phyloP scores from a whole-genome alignment of 257 asterid species.

The Scutellaria minor region DNA sequence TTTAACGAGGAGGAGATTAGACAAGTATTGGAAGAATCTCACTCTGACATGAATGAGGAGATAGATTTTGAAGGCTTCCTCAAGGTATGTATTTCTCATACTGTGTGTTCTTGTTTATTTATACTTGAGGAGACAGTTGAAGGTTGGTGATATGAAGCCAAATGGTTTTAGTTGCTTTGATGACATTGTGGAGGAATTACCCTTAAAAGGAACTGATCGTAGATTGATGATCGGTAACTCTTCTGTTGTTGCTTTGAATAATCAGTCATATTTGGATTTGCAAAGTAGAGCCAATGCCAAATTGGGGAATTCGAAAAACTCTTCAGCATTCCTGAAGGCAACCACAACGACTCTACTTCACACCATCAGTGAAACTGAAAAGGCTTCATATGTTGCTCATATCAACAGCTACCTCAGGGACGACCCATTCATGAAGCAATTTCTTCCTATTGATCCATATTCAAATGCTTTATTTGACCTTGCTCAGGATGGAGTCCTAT shows the following conservation, averaged over 20 bases:
- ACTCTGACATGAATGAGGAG: constrained; percentile 60
- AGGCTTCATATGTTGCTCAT: constrained; percentile 90
- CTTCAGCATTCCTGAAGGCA: constrained; percentile 85
- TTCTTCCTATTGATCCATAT: constrained; percentile 84
- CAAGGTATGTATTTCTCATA: constrained; percentile 54
- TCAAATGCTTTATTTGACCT: constrained; percentile 80
- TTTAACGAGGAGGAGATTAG: constrained; percentile 74
- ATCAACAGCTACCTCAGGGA: constrained; percentile 95
- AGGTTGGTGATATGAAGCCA: constrained; percentile 18
- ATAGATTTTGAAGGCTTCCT: constrained; percentile 94
- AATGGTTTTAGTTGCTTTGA: constrained; percentile 24
- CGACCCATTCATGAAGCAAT: constrained; percentile 88
- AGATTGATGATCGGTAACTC: constrained; percentile 33
- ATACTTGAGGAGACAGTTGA: not conserved
- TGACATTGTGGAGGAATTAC: constrained; percentile 7
- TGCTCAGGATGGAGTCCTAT: constrained; percentile 88
- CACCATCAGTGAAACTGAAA: constrained; percentile 82
- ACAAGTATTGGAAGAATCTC: constrained; percentile 54
- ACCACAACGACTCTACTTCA: constrained; percentile 91
- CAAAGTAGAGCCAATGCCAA: constrained; percentile 70
- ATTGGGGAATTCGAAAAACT: constrained; percentile 59
- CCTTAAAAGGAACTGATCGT: constrained; percentile 12
- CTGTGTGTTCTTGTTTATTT: constrained; percentile 13
- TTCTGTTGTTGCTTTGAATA: constrained; percentile 37
- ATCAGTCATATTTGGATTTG: constrained; percentile 76